Evolutionary conservation across 345 rosid species (phyloP).

Genomic region (Eucalyptus urophylla): DNA sequence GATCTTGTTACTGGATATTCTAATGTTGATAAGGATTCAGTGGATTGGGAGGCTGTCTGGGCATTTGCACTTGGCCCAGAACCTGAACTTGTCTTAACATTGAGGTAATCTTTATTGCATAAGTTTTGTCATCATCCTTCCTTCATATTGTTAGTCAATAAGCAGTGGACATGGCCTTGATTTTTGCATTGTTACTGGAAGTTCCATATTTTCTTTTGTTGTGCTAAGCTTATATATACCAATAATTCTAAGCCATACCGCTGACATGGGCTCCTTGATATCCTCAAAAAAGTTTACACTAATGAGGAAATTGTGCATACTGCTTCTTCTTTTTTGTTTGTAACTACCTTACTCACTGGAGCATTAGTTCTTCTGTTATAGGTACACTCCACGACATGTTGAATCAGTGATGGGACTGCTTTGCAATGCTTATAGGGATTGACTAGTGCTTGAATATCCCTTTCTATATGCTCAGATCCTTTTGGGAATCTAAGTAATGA

Average conservation of each 20-base stretch:
- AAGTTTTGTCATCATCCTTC: not conserved
- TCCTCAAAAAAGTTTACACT: not conserved
- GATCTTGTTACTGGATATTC: slow-evolving; percentile 9
- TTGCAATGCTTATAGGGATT: not conserved
- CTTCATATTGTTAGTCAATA: not conserved
- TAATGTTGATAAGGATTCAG: slow-evolving; percentile 8
- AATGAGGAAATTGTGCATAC: not conserved
- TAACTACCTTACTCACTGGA: not conserved
- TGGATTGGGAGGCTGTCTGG: slow-evolving; percentile 95
- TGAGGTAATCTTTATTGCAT: slow-evolving; percentile 37
- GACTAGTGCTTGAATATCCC: not conserved
- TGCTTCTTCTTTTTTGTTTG: not conserved
- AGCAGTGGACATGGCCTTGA: not conserved
- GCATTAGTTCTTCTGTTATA: not conserved
- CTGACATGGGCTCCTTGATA: not conserved
- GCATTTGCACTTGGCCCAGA: slow-evolving; percentile 91
- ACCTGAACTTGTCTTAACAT: slow-evolving; percentile 81
- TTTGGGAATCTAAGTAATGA: not conserved
- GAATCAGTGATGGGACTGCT: not conserved
- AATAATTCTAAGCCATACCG: not conserved
- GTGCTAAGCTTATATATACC: not conserved
- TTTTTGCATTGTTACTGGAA: not conserved
- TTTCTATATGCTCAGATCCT: not conserved
- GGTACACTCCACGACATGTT: not conserved
- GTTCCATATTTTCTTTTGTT: not conserved